These are phyloP conservation scores for Diaporthe australafricana DNA, from an alignment of 2,329 filamentous ascomycete species.

Conservation along the genomic window DNA sequence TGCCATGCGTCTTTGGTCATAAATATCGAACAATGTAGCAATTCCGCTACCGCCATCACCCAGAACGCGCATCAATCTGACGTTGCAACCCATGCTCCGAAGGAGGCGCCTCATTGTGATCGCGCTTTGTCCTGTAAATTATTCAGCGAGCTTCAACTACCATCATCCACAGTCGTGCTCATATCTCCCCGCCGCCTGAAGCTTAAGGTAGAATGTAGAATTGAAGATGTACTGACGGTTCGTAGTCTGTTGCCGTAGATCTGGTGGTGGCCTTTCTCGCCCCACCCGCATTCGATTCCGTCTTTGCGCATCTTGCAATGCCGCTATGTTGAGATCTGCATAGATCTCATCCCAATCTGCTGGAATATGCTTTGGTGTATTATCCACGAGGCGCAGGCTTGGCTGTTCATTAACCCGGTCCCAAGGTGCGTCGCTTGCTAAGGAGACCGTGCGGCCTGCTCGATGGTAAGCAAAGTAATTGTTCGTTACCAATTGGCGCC, in stretches of 20 bases:
- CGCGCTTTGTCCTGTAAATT: not conserved
- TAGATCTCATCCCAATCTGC: not conserved
- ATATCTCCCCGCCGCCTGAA: too few species aligned
- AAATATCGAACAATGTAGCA: not conserved
- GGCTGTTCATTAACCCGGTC: not conserved
- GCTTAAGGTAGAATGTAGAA: too few species aligned
- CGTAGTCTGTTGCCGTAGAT: not conserved
- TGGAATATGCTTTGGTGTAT: not conserved
- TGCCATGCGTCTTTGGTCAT: not conserved
- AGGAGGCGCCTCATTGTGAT: not conserved
- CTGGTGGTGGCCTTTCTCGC: not conserved
- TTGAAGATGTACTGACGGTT: not conserved
- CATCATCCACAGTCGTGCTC: too few species aligned
- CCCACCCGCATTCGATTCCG: not conserved
- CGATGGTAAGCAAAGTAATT: slow-evolving; percentile 10
- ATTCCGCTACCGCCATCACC: not conserved
- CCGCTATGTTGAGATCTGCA: slow-evolving; percentile 8
- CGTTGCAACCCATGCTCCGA: not conserved
- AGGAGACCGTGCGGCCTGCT: not conserved
- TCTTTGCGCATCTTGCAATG: not conserved
- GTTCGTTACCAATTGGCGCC: not conserved
- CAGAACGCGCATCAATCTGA: not conserved
- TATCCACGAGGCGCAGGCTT: not conserved
- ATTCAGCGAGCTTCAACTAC: not conserved
- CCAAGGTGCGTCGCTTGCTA: not conserved